Evolutionary conservation across 495 filamentous ascomycete genomes (phyloP).

Genomic region (Amniculicola lignicola): DNA sequence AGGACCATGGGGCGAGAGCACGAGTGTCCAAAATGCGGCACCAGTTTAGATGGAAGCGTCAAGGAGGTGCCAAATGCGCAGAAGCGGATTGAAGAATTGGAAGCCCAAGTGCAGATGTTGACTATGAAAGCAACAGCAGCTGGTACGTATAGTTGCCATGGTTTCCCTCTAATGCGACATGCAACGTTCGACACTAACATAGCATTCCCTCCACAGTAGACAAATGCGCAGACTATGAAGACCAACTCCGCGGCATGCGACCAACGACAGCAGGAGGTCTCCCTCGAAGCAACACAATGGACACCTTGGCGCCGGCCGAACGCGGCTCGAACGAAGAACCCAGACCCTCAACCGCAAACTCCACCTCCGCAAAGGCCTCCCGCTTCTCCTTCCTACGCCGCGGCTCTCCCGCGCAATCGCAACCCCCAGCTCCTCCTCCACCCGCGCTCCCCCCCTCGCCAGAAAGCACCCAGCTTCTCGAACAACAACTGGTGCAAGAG

Average conservation of each 20-base stretch:
- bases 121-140: slow-evolving; percentile 75
- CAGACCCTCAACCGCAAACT: slow-evolving; percentile 45
- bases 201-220: slow-evolving; percentile 49
- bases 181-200: neutral
- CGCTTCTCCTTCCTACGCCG: slow-evolving; percentile 54
- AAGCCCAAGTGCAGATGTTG: slow-evolving; percentile 70
- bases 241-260: slow-evolving; percentile 70
- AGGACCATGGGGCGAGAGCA: no score
- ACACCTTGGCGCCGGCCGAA: slow-evolving; percentile 24
- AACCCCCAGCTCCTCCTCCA: slow-evolving; percentile 30
- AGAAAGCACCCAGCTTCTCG: slow-evolving; percentile 56
- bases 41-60: slow-evolving; percentile 6
- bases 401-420: slow-evolving; percentile 21
- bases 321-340: slow-evolving; percentile 37
- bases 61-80: slow-evolving; percentile 7
- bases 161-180: neutral
- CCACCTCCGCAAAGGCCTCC: slow-evolving; percentile 37
- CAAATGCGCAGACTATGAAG: slow-evolving; percentile 92
- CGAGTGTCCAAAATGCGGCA: slow-evolving; percentile 31
- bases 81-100: slow-evolving; percentile 65
- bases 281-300: slow-evolving; percentile 16
- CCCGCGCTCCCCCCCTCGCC: slow-evolving; percentile 27
- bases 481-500: slow-evolving; percentile 68
- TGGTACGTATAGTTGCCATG: slow-evolving; percentile 49
- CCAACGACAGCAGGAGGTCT: slow-evolving; percentile 32